phyloP scores from a whole-genome alignment of 164 flowering plant species.

The Platanus orientalis region DNA sequence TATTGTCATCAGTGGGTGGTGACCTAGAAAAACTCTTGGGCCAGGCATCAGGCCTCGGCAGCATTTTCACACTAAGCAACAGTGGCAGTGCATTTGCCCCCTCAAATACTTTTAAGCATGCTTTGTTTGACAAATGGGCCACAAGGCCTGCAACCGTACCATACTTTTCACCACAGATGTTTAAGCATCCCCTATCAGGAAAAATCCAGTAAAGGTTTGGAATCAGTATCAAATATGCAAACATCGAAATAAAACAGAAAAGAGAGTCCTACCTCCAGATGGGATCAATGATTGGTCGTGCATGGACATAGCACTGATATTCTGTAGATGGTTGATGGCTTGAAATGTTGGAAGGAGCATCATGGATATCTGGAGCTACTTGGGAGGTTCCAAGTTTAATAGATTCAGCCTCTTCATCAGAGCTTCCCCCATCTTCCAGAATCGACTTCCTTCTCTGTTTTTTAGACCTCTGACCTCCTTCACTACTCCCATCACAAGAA shows the following conservation, averaged over 20 bases:
- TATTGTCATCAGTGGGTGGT: constrained; percentile 40
- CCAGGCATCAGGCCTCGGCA: constrained; percentile 42
- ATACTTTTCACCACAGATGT: constrained; percentile 10
- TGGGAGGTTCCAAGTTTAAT: neutral
- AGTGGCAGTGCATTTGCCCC: constrained; percentile 33
- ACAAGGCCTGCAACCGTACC: constrained; percentile 17
- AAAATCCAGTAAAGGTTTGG: neutral
- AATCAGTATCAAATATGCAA: neutral
- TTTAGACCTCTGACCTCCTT: constrained; percentile 10
- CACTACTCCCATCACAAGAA: constrained; percentile 6
- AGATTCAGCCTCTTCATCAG: constrained; percentile 13
- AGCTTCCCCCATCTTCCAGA: constrained; percentile 4
- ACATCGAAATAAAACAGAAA: neutral
- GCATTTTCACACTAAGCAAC: constrained; percentile 21
- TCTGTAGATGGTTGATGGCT: neutral
- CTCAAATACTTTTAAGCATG: constrained; percentile 32
- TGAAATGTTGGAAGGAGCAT: neutral
- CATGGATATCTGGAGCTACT: neutral
- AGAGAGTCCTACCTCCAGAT: constrained; percentile 40
- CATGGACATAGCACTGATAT: constrained; percentile 7
- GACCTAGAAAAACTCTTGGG: constrained; percentile 34
- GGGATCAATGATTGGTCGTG: constrained; percentile 42
- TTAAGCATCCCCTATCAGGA: constrained; percentile 41
- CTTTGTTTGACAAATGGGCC: constrained; percentile 53
- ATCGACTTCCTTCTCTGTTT: constrained; percentile 10